Evolutionary conservation across 2,329 filamentous ascomycete species (phyloP), one percentile per base, ranked within the genome.

Genomic region (Neonectria ditissima): DNA sequence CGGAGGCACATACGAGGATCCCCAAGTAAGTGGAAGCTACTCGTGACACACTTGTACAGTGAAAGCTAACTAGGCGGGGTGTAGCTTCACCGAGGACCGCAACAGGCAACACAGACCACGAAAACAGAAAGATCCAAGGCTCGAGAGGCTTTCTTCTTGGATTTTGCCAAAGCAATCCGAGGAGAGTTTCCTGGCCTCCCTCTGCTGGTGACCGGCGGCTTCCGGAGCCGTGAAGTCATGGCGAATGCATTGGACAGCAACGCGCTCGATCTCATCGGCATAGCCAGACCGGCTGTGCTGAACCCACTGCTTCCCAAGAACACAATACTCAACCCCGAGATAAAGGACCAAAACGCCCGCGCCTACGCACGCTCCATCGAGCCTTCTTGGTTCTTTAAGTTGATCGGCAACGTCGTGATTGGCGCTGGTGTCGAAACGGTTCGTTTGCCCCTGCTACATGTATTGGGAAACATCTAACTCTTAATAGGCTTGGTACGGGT

Each of bases 361-460:
- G 47, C 28, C 47, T 13, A 32, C n/a, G 47, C 20, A 4, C 26
- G 16, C 32, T 51, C 28, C 20, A 20, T 51, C 28, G 26, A 51
- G 32, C 18, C 47, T 8, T 20, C 47, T 11, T 51, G 47, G 47
- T 20, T 51, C 6, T 34, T 51, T 20, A 51, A 34, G 28, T 20
- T 20, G 47, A 51, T 51, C 32, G 47, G 47, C 20, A 51, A 51
- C 28, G 30, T 32, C 14, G 28, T 51, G 4, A 51, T 51, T 51
- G 47, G 47, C 10, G 47, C 47, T 14, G 47, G 47, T 20, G 18
- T 32, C 14, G 47, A 51, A 51, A 51, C 47, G 11, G 47, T 51
- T n/a, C 16, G 47, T 51, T n/a, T 37, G 14, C 34, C 13, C 6
- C 2, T 16, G 2, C 14, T 8, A 16, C 14, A 37, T 37, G 4